phyloP scores from a whole-genome alignment of 768 basidiomycete genomes.

The Kwoniella newhampshirensis region DNA sequence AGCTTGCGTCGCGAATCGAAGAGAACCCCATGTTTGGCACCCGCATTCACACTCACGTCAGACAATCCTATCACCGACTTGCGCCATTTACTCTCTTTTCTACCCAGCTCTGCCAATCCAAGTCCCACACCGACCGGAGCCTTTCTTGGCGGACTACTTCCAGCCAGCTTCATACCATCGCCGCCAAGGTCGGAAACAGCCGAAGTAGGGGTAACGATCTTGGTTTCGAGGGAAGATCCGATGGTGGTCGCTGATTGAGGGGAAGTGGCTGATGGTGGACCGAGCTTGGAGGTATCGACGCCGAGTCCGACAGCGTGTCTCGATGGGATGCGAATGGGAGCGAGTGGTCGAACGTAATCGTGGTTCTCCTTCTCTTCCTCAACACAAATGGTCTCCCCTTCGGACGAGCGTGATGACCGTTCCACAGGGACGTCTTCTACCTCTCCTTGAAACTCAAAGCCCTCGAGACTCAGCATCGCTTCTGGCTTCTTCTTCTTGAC shows the following conservation, averaged over 20 bases:
- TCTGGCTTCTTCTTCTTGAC: conserved; percentile 12
- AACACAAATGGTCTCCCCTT: conserved; percentile 15
- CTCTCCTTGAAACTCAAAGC: conserved; percentile 38
- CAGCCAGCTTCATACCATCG: conserved; percentile 17
- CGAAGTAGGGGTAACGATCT: conserved; percentile 17
- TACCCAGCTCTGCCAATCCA: conserved; percentile 18
- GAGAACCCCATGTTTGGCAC: neutral
- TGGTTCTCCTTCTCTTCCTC: conserved; percentile 21
- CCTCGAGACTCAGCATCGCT: conserved; percentile 35
- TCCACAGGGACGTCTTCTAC: conserved; percentile 19
- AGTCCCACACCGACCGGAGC: conserved; percentile 13
- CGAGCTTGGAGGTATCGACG: neutral
- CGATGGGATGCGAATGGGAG: conserved; percentile 16
- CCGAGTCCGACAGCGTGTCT: neutral
- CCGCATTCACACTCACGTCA: conserved; percentile 36
- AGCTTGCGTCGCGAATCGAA: neutral
- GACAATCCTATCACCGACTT: conserved; percentile 39
- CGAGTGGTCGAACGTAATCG: conserved; percentile 28
- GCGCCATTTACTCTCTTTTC: conserved; percentile 23
- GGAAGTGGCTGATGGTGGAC: conserved; percentile 7
- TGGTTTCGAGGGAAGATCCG: conserved; percentile 8
- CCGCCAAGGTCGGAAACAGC: conserved; percentile 7
- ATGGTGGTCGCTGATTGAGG: conserved; percentile 9
- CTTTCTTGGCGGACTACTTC: conserved; percentile 23
- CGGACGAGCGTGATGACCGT: conserved; percentile 35